Base-by-base conservation (phyloP, 305 asterid genomes). In the Coffea humblotiana region DNA sequence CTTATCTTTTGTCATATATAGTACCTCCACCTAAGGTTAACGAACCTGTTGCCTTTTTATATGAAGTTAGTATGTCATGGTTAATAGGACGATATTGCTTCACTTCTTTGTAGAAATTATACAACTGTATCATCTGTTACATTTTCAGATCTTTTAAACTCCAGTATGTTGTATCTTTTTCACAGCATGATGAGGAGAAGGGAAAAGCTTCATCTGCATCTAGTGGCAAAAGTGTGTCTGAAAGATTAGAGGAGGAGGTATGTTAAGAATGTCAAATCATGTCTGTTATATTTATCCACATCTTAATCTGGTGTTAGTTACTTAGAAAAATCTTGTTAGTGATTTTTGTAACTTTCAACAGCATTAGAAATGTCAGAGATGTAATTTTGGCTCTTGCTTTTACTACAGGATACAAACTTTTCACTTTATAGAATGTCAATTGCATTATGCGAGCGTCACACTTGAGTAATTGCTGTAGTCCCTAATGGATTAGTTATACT, bases 201-300 rank as follows among this genome's bases (percentile, higher is more conserved):
- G 88, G 94, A 74, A 92, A 91, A 84, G 79, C 81, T 82, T 82
- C 91, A 61, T 83, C 93, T 80, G 84, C 90, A 78, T 84, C 89
- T 72, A 81, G 90, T 83, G 79, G 87, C 85, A 94, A 88, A 90
- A 91, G 90, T 60, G 88, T 94, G 75, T 81, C 84, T 8, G 99
- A 96, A 87, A 90, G 90, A 78, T 76, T 94, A 82, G 92, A 92
- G 81, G 98, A 92, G 83, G 97, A 94, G 99, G 99, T 94, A 88
- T 40, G 61, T 54, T 21, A 48, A 43, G 29, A 68, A 65, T 47
- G 48, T 45, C 23, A 78, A 29, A 68, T 49, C n/a, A 12, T 37
- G 73, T 45, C 67, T 29, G 4, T 9, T 70, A 74, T 16, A 52
- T 52, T 23, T 64, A 66, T 52, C 61, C 71, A n/a, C 37, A 71